Evolutionary conservation across 805 yeast genomes (phyloP).

Genomic region (Tetrapisispora pingtungensis): DNA sequence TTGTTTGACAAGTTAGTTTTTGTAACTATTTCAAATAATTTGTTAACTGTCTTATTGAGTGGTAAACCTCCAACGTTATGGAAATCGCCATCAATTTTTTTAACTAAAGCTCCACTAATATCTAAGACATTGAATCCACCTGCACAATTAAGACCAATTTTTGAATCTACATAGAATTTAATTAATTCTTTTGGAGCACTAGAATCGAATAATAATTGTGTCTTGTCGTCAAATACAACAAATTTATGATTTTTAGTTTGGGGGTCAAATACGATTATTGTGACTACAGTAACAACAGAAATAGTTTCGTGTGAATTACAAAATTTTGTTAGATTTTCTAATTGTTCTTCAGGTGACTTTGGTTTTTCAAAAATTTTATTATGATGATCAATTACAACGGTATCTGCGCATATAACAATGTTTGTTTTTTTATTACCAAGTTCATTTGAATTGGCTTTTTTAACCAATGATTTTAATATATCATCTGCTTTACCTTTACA

Average conservation of each 20-base stretch:
- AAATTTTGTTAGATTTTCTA: constrained; percentile 36
- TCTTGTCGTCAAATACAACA: constrained; percentile 33
- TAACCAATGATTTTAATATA: constrained; percentile 39
- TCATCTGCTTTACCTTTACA: constrained; percentile 56
- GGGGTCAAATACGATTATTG: constrained; percentile 29
- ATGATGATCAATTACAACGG: constrained; percentile 50
- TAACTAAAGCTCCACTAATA: constrained; percentile 54
- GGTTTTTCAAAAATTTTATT: constrained; percentile 77
- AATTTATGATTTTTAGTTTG: constrained; percentile 5
- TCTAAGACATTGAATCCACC: constrained; percentile 90
- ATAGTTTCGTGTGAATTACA: constrained; percentile 37
- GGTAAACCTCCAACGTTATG: constrained; percentile 87
- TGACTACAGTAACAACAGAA: constrained; percentile 46
- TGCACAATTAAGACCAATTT: constrained; percentile 75
- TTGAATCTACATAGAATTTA: constrained; percentile 50
- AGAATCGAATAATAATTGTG: constrained; percentile 34
- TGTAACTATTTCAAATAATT: background rate
- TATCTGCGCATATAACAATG: constrained; percentile 63
- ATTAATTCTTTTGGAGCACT: constrained; percentile 45
- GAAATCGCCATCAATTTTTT: constrained; percentile 65
- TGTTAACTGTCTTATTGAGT: constrained; percentile 29
- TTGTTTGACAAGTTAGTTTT: background rate
- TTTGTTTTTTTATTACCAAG: constrained; percentile 13
- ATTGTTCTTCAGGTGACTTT: constrained; percentile 38
- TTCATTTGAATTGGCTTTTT: background rate